phyloP scores from a whole-genome alignment of 441 rosid genomes.

The Erodium trifolium region DNA sequence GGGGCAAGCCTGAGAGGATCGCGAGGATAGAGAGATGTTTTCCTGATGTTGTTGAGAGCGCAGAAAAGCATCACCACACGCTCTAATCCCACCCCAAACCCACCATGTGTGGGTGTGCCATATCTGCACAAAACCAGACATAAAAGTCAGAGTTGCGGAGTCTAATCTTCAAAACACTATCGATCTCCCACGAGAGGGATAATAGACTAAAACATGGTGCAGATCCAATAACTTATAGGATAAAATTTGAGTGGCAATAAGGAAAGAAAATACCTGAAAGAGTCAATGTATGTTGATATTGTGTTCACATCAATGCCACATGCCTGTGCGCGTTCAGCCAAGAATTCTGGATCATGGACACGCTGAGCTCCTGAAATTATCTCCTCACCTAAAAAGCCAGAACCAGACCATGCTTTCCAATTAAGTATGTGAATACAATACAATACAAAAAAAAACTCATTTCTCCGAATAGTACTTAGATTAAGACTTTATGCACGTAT shows the following conservation, averaged over 20 bases:
- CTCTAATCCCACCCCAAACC: slow-evolving; percentile 80
- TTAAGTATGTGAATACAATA: neutral
- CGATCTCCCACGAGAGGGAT: neutral
- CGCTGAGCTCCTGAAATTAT: slow-evolving; percentile 95
- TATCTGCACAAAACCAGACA: slow-evolving; percentile 35
- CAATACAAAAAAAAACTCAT: too few relatives aligned
- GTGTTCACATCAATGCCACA: slow-evolving; percentile 71
- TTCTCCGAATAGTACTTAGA: too few relatives aligned
- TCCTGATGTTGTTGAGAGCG: slow-evolving; percentile 68
- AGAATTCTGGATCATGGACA: slow-evolving; percentile 62
- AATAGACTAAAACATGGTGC: neutral
- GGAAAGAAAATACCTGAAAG: slow-evolving; percentile 53
- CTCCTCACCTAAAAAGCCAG: slow-evolving; percentile 60
- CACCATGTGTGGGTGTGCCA: slow-evolving; percentile 83
- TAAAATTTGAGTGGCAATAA: neutral
- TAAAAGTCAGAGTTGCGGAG: neutral
- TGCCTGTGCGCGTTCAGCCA: slow-evolving; percentile 64
- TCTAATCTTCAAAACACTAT: neutral
- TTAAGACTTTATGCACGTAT: too few relatives aligned
- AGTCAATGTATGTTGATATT: slow-evolving; percentile 61
- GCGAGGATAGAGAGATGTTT: slow-evolving; percentile 78
- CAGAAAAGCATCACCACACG: slow-evolving; percentile 84
- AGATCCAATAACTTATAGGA: too few relatives aligned
- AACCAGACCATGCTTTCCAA: slow-evolving; percentile 9
- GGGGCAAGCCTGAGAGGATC: slow-evolving; percentile 74